Evolutionary conservation across 768 basidiomycete genomes (phyloP), one percentile per base, ranked within the genome.

Genomic region (Obba rivulosa): DNA sequence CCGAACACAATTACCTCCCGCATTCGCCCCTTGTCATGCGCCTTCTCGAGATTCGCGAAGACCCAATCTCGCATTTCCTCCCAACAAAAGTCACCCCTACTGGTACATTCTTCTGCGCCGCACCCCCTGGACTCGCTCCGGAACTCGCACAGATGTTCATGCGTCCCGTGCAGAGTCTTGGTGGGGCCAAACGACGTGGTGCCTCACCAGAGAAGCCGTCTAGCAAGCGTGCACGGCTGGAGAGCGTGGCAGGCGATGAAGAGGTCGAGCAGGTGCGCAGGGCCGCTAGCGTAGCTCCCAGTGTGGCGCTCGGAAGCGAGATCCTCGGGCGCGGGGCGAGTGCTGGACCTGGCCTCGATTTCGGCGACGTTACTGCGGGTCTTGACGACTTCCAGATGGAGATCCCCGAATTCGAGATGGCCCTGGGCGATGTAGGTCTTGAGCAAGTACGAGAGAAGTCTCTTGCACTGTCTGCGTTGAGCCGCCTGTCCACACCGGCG

Each of bases 91-190:
- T 73, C n/a, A 86, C 82, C 2, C 73, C 79, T 14, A 75, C 80
- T n/a, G 84, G 83, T 22, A 79, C 76, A 2, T 85, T 85, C 60
- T 85, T 94, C 66, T 88, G 78, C 58, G 87, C 85, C 39, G 92
- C 87, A 0, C 93, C 94, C 10, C 86, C 87, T 11, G 90, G 90
- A 8, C 66, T 94, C 42, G 80, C 83, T 0, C 84, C 87, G 0
- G 91, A 95, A 63, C 72, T 99, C 18, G 77, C 79, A 2, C 80
- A 87, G 45, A 69, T 99, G 46, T 99, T 96, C 69, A 75, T 87
- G 71, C 86, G 87, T 36, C 90, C 92, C 9, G 55, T 84, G 3
- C 72, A 73, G 34, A 67, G 51, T 31, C 57, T 68, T n/a, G 65
- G 66, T 4, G 57, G 74, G n/a, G 66, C 75, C 20, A 88, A 88